Base-by-base conservation (phyloP, 305 asterid species). In the Fraxinus dipetala region DNA sequence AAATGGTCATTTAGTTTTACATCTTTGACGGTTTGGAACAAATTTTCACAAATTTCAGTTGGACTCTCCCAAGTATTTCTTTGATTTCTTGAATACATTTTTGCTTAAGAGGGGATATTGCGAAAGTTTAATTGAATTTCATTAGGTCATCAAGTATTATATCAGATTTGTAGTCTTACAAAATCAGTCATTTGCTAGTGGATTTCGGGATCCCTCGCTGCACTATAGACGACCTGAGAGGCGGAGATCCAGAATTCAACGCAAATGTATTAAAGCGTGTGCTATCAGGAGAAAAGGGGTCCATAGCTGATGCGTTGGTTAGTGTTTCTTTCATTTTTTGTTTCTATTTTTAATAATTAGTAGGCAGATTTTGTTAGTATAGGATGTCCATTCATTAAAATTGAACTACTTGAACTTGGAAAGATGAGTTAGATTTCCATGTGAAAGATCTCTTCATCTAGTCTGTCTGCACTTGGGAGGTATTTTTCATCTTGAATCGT, bases 201-300 rank as follows among this genome's bases (percentile, higher is more conserved):
- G 87, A 89, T 51, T 89, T 86, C 9, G 92, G 92, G 65, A 91
- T 91, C 80, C 90, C 90, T 79, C 91, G 92, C 18, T 89, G 94
- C 90, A 85, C 85, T 24, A 38, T 89, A 76, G 80, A n/a, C 79
- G 88, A 87, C 75, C 67, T 91, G 54, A 61, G 43, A 82, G 94
- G 94, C 10, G 94, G 91, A 74, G 88, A 70, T 76, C 90, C 92
- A 0, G 65, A 76, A 74, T 88, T 84, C 72, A 91, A 91, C 11
- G 93, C 94, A 6, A 81, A 76, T 82, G 85, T 81, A 45, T 77
- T 91, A 74, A 81, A 83, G 84, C 82, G 82, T 2, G 91, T 87
- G 51, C 89, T 91, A 13, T 78, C 87, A 28, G 94, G 94, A 31
- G 91, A 88, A 81, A 84, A 65, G 79, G 94, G 94, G 77, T 87